Base-by-base conservation (phyloP, 495 filamentous ascomycete genomes). In the Trichoderma parareesei region DNA sequence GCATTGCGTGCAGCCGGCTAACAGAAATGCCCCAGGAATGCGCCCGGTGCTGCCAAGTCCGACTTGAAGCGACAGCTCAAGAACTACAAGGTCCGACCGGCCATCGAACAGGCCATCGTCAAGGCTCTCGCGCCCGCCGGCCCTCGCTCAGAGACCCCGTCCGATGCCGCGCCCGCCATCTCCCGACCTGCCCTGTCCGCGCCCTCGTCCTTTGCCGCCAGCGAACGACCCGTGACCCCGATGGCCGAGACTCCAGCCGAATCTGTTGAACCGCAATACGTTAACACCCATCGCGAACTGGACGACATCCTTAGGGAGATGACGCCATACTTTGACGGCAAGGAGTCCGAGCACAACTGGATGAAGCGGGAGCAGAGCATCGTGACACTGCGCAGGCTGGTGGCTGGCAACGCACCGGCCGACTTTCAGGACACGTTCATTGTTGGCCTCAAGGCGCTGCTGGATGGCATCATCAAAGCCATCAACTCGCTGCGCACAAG, bases 261-360 rank as follows among this genome's bases (percentile, higher is more conserved):
- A 61, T 76, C 82, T 14, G 80, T 97, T 60, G 90, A 94, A 38
- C 93, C 95, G 1, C 72, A 87, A 6, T 88, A 91, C 72, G 87
- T 97, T 41, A 87, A 90, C 49, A 93, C 91, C 1, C 79, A 87
- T 55, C 81, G 90, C 61, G 91, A 97, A 57, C 74, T 98, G 20
- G 92, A 97, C 61, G 92, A 96, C 35, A 85, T 88, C 5, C 85
- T 96, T 68, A 83, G 82, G 48, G 85, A 86, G 11, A 96, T 99
- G 91, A 77, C 85, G 38, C 81, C 81, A 41, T 82, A 78, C 70
- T 98, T 98, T 69, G 92, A 97, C 67, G 93, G 93, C 46, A 91
- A 83, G 70, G 94, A 98, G 75, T 86, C 89, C 0, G 94, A 98
- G 69, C 81, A 87, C 37, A 98, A 98, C 70, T 98, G 94, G 92